Conservation (phyloP, 257 asterid genomes). For the Primulina eburnea region DNA sequence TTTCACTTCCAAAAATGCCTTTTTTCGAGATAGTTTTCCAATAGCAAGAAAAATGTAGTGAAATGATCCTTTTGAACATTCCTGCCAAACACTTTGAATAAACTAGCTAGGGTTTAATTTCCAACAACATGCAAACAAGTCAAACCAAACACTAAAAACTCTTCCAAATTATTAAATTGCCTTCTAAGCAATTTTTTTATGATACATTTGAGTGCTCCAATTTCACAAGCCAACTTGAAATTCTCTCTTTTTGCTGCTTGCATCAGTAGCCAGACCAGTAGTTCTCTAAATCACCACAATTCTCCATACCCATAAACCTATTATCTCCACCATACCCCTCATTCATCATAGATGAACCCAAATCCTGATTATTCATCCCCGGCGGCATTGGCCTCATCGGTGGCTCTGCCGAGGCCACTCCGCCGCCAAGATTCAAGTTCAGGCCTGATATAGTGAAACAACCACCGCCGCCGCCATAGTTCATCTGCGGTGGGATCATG, state of each 20-base stretch:
- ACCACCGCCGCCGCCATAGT: constrained; percentile 32
- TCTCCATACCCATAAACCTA: constrained; percentile 56
- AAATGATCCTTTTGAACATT: too few species aligned
- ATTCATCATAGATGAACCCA: constrained; percentile 33
- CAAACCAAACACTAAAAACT: constrained; percentile 18
- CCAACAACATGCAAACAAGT: constrained; percentile 1
- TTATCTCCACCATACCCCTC: constrained; percentile 42
- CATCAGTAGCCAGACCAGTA: constrained; percentile 58
- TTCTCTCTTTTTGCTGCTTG: neutral
- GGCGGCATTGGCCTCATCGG: constrained; percentile 38
- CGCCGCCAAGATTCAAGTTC: constrained; percentile 60
- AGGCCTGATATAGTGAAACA: constrained; percentile 74
- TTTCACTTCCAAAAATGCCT: too few species aligned
- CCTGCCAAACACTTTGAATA: constrained; percentile 4
- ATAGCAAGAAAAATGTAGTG: too few species aligned
- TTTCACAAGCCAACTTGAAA: constrained; percentile 11
- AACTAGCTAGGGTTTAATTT: neutral
- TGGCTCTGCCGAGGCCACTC: constrained; percentile 33
- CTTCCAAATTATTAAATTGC: neutral
- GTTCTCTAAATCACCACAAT: constrained; percentile 58
- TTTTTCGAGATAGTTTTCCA: too few species aligned
- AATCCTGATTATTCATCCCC: constrained; percentile 44
- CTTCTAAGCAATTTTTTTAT: constrained; percentile 8
- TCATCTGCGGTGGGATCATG: constrained; percentile 38
- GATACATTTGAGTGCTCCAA: constrained; percentile 18